These are phyloP conservation scores for Aureobasidium sp. DNA, from an alignment of 2,329 filamentous ascomycete genomes.

Conservation along the genomic window DNA sequence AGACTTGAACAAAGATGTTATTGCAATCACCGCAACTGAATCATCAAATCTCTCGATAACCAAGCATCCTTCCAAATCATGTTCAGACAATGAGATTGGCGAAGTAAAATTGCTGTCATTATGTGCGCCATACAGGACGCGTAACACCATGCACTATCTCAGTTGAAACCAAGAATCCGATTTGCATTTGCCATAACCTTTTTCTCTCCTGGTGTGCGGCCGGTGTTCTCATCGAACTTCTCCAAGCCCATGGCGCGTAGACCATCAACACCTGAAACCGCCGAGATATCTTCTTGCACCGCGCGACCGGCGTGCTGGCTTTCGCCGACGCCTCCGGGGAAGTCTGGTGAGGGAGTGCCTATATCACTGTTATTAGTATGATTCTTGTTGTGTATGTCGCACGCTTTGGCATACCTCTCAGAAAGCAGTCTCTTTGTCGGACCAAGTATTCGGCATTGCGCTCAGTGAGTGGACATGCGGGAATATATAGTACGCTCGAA, in stretches of 20 bases:
- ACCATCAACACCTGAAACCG: constrained; percentile 38
- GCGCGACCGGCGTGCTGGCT: constrained; percentile 43
- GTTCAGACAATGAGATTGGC: background rate
- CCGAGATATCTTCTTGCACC: constrained; percentile 35
- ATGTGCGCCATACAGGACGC: constrained; percentile 6
- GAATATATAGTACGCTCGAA: constrained; percentile 67
- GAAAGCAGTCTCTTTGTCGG: constrained; percentile 72
- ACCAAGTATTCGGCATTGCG: constrained; percentile 74
- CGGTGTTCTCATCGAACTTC: constrained; percentile 1
- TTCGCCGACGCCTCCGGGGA: constrained; percentile 67
- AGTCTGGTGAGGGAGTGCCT: constrained; percentile 45
- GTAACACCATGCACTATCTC: background rate
- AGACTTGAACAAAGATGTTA: constrained; percentile 1
- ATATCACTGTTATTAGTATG: background rate
- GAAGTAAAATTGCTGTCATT: background rate
- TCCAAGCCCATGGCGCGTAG: constrained; percentile 22
- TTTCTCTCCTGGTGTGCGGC: constrained; percentile 18
- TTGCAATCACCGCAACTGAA: background rate
- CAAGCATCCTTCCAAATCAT: background rate
- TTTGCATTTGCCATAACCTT: constrained; percentile 19
- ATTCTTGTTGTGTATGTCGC: background rate
- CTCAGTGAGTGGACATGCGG: constrained; percentile 80
- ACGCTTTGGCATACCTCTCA: constrained; percentile 50
- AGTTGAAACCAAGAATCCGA: constrained; percentile 15
- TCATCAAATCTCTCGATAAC: too few relatives aligned